Evolutionary conservation across 2,329 filamentous ascomycete species (phyloP).

Genomic region (Aspergillus piperis): DNA sequence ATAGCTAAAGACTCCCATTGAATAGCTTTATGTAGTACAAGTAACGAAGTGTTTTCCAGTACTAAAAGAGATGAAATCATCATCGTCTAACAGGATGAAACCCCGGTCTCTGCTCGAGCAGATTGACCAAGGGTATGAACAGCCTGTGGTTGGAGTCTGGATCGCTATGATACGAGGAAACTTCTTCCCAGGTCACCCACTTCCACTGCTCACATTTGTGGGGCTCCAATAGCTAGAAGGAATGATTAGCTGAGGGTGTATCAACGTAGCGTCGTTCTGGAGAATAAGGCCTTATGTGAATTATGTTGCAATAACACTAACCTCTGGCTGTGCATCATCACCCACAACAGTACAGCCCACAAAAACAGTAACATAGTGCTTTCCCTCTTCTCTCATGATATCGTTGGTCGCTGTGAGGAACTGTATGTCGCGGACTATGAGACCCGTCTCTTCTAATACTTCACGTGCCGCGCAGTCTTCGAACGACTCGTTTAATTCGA

Average conservation of each 20-base stretch:
- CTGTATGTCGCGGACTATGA: slow-evolving; percentile 55
- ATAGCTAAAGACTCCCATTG: fast-evolving
- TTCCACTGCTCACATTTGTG: slow-evolving; percentile 59
- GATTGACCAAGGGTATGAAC: slow-evolving; percentile 18
- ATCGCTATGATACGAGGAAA: slow-evolving; percentile 26
- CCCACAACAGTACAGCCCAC: slow-evolving; percentile 57
- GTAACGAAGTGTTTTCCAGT: too few species aligned
- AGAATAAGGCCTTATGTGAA: not conserved
- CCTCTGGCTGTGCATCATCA: slow-evolving; percentile 54
- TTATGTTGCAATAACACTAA: slow-evolving; percentile 37
- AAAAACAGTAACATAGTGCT: slow-evolving; percentile 76
- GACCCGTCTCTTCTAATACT: slow-evolving; percentile 68
- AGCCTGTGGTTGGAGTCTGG: slow-evolving; percentile 3
- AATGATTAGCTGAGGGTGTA: too few species aligned
- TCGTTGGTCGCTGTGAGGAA: slow-evolving; percentile 68
- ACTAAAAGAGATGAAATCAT: too few species aligned
- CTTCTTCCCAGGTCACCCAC: slow-evolving; percentile 54
- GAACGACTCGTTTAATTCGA: slow-evolving; percentile 68
- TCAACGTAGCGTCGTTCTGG: too few species aligned
- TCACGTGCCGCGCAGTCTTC: slow-evolving; percentile 67
- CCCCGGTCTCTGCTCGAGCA: slow-evolving; percentile 13
- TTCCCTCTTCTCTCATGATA: slow-evolving; percentile 59
- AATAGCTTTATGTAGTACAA: too few species aligned
- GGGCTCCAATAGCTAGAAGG: slow-evolving; percentile 41
- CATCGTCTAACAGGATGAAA: slow-evolving; percentile 2